These are phyloP conservation scores for Trametes pubescens DNA, from an alignment of 1,284 basidiomycete species.

Conservation along the genomic window DNA sequence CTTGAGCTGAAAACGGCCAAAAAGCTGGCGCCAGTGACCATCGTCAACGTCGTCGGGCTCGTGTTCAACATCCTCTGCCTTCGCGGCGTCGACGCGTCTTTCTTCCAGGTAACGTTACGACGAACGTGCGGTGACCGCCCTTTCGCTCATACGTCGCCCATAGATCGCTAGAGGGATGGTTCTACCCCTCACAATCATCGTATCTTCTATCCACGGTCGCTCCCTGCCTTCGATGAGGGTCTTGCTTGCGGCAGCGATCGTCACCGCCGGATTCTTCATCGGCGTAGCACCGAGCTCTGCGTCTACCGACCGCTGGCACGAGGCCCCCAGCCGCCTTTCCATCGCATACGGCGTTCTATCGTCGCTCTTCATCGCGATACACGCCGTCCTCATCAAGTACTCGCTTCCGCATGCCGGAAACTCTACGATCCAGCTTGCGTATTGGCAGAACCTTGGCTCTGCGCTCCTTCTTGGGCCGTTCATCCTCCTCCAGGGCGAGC, in stretches of 20 bases:
- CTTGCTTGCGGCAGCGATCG: slow-evolving; percentile 60
- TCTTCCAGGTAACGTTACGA: slow-evolving; percentile 65
- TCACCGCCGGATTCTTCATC: slow-evolving; percentile 70
- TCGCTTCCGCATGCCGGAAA: slow-evolving; percentile 72
- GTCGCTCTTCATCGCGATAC: slow-evolving; percentile 76
- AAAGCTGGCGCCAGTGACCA: slow-evolving; percentile 68
- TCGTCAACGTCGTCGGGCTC: slow-evolving; percentile 74
- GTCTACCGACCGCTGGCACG: slow-evolving; percentile 34
- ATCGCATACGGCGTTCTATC: slow-evolving; percentile 75
- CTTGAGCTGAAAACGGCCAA: slow-evolving; percentile 59
- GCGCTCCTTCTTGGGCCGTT: slow-evolving; percentile 69
- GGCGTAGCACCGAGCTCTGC: slow-evolving; percentile 61
- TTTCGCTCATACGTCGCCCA: background rate
- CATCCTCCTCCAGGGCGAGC: slow-evolving; percentile 65
- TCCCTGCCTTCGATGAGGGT: slow-evolving; percentile 57
- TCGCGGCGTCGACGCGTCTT: slow-evolving; percentile 78
- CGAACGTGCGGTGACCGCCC: slow-evolving; percentile 13
- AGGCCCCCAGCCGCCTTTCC: slow-evolving; percentile 60
- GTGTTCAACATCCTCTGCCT: slow-evolving; percentile 82
- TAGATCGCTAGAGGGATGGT: slow-evolving; percentile 83
- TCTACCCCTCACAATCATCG: slow-evolving; percentile 76
- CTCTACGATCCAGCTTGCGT: slow-evolving; percentile 75
- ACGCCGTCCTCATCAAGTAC: slow-evolving; percentile 76
- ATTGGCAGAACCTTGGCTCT: slow-evolving; percentile 79
- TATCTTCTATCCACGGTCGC: slow-evolving; percentile 61